Evolutionary conservation across 148 eudicot genomes (phyloP).

Genomic region (Cornus florida): DNA sequence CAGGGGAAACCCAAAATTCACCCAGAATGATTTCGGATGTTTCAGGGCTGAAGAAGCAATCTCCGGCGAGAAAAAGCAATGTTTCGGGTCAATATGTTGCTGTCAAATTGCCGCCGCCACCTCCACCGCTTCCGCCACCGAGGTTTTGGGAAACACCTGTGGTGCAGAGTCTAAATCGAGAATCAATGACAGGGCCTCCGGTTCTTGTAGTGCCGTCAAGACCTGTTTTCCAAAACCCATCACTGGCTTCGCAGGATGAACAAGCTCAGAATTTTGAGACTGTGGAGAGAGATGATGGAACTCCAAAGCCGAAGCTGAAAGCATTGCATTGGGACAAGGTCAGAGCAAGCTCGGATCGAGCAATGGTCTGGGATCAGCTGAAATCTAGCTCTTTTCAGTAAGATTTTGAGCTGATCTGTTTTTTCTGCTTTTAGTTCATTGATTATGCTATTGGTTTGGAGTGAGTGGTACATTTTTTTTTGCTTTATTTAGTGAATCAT

Average conservation of each 20-base stretch:
- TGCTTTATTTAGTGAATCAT: neutral
- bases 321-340: conserved; percentile 94
- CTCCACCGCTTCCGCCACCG: conserved; percentile 57
- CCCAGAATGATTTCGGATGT: conserved; percentile 22
- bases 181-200: conserved; percentile 35
- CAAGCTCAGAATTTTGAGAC: conserved; percentile 16
- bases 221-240: conserved; percentile 23
- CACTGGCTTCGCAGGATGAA: conserved; percentile 7
- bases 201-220: conserved; percentile 47
- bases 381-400: conserved; percentile 84
- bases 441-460: neutral
- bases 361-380: conserved; percentile 88
- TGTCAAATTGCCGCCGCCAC: conserved; percentile 36
- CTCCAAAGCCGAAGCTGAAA: conserved; percentile 67
- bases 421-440: neutral
- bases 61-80: neutral
- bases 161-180: neutral
- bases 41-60: neutral
- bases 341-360: conserved; percentile 71
- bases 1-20: conserved; percentile 18
- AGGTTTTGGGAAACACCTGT: conserved; percentile 14
- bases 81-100: neutral
- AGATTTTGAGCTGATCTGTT: conserved; percentile 20
- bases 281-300: conserved; percentile 43
- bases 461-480: neutral